phyloP scores from a whole-genome alignment of 2,329 filamentous ascomycete genomes.

The Beauveria varroae region DNA sequence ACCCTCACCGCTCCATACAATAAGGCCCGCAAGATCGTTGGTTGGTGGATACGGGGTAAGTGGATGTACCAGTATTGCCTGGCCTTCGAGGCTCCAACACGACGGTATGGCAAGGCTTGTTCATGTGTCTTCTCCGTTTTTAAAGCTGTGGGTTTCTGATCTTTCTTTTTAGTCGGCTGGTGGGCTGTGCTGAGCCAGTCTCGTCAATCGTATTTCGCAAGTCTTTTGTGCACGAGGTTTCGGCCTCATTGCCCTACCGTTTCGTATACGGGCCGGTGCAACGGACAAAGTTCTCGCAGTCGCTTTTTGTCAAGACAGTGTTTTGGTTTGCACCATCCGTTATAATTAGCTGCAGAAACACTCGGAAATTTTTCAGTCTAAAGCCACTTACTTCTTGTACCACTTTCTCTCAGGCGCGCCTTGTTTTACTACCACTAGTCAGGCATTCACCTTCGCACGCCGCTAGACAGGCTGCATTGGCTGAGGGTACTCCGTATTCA shows the following conservation, averaged over 20 bases:
- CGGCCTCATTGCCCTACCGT: not conserved
- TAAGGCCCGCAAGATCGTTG: conserved; percentile 4
- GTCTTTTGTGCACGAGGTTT: not conserved
- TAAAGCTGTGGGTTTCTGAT: not conserved
- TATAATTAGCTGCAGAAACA: too few species aligned
- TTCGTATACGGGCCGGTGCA: not conserved
- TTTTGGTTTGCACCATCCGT: too few species aligned
- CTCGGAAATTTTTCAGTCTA: not conserved
- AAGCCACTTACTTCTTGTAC: not conserved
- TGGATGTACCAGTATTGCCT: not conserved
- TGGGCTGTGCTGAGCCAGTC: not conserved
- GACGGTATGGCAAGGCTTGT: not conserved
- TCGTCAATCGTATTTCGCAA: not conserved
- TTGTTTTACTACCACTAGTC: too few species aligned
- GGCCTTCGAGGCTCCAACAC: too few species aligned
- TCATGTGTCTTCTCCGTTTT: not conserved
- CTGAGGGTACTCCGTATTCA: too few species aligned
- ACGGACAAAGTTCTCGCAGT: too few species aligned
- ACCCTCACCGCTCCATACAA: not conserved
- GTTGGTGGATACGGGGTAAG: conserved; percentile 9
- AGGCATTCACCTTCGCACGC: too few species aligned
- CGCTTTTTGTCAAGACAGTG: too few species aligned
- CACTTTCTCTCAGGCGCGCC: not conserved
- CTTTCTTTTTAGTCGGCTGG: not conserved
- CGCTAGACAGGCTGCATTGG: too few species aligned